Evolutionary conservation across 2,329 filamentous ascomycete genomes (phyloP).

Genomic region (Phaeosphaeriaceae sp.): DNA sequence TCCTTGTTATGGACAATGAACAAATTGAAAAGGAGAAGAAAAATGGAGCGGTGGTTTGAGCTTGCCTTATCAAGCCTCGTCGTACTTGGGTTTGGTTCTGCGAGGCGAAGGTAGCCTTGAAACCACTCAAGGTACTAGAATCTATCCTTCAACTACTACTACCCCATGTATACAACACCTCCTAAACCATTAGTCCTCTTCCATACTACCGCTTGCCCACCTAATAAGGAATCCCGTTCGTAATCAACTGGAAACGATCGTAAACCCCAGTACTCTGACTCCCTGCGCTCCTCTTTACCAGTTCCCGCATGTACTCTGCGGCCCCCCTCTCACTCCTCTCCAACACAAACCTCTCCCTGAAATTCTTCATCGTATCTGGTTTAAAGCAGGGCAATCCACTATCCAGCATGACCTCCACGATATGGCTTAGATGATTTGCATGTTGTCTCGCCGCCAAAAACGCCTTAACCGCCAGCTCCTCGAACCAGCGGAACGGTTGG

Average conservation of each 20-base stretch:
- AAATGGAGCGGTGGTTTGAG: constrained; percentile 5
- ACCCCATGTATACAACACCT: neutral
- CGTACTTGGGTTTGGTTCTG: no score
- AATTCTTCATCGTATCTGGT: constrained; percentile 90
- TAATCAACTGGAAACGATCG: constrained; percentile 96
- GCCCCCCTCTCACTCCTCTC: constrained; percentile 93
- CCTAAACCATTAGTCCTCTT: neutral
- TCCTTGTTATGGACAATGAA: constrained; percentile 59
- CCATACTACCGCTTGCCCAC: neutral
- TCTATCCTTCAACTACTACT: neutral
- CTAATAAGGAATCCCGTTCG: constrained; percentile 96
- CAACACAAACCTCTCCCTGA: constrained; percentile 89
- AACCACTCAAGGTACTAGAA: no score
- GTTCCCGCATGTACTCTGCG: constrained; percentile 88
- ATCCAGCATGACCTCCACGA: constrained; percentile 94
- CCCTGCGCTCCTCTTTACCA: constrained; percentile 88
- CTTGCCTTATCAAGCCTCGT: neutral
- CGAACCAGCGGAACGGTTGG: constrained; percentile 93
- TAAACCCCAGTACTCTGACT: constrained; percentile 95
- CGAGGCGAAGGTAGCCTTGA: no score
- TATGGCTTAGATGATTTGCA: constrained; percentile 85
- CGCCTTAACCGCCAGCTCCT: constrained; percentile 93
- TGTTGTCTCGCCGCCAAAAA: constrained; percentile 90
- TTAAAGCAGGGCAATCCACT: constrained; percentile 97
- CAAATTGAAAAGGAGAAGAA: constrained; percentile 51